Percentiles rank a stretch among this genome's conserved stretches.
Evolutionary conservation across 1,284 basidiomycete genomes (phyloP).

Genomic region (Meira nashicola): DNA sequence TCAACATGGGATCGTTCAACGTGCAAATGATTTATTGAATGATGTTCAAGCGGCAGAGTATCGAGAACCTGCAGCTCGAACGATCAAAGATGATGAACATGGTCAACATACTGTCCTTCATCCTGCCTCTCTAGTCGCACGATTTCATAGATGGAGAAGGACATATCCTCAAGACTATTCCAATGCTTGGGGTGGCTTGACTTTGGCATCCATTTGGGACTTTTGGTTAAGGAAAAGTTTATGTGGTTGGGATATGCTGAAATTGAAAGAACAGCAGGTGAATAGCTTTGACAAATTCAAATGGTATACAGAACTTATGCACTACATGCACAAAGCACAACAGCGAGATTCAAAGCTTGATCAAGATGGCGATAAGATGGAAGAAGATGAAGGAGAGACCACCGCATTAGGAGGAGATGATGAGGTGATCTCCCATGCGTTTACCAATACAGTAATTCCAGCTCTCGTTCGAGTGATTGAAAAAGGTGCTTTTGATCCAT

Average conservation of each 20-base stretch:
- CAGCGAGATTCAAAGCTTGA: background rate
- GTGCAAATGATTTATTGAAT: slow-evolving; percentile 16
- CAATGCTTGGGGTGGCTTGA: too few species aligned
- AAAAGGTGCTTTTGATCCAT: slow-evolving; percentile 29
- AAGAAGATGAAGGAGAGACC: background rate
- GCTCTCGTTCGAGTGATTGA: slow-evolving; percentile 18
- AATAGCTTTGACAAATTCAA: slow-evolving; percentile 11
- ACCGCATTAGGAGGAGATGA: slow-evolving; percentile 34
- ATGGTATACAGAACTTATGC: slow-evolving; percentile 16
- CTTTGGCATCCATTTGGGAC: too few species aligned
- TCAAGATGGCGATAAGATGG: background rate
- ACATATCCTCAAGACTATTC: too few species aligned
- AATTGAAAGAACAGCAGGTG: background rate
- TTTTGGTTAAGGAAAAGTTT: too few species aligned
- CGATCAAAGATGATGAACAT: background rate
- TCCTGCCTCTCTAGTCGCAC: slow-evolving; percentile 29
- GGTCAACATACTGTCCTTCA: slow-evolving; percentile 15
- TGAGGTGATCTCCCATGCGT: slow-evolving; percentile 28
- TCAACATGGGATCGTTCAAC: slow-evolving; percentile 9
- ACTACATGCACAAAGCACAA: background rate
- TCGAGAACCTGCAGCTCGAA: slow-evolving; percentile 22
- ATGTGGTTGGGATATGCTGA: too few species aligned
- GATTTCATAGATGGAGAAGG: slow-evolving; percentile 22
- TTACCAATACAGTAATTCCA: slow-evolving; percentile 29
- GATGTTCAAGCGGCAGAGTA: slow-evolving; percentile 45